Evolutionary conservation across 495 filamentous ascomycete species (phyloP), one percentile per base, ranked within the genome.

Genomic region (Aspergillus homomorphus): DNA sequence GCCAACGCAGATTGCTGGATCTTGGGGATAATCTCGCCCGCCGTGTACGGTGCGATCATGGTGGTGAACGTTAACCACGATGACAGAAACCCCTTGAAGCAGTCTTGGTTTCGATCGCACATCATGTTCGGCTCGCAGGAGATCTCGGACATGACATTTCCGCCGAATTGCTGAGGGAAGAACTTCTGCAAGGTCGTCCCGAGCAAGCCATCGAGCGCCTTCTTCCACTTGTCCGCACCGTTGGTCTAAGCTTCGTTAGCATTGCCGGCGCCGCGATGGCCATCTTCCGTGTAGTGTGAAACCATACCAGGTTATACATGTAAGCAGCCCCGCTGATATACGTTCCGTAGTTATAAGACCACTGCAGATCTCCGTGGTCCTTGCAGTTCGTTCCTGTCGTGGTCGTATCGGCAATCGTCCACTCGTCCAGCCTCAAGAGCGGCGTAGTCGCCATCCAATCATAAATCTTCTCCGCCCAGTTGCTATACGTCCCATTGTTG

Each of bases 301-400:
- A 22, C 8, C 76, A 54, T 74, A 84, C 83, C 58, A 84, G 66
- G 66, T 92, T 91, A 75, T 87, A 89, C 88, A 93, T 91, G 65
- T 84, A 82, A 18, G 87, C 87, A 5, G 87, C 82, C 14, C 90
- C 90, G 55, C 82, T 82, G 45, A 92, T 76, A 66, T 83, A 90
- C 16, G 88, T 86, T 45, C 84, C 90, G 38, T 87, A 82, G 68
- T 89, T 89, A 73, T 92, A 92, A 1, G 83, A 82, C 86, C 87
- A 92, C 71, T 91, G 87, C 50, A 84, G 77, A 59, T 79, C 69
- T 59, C 85, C 85, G 59, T 85, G 74, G 30, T 80, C 64, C 12
- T 70, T 74, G 72, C 90, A 94, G 43, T 84, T 77, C 20, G 72
- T 62, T 0, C 75, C 69, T 49, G 82, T 77, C 51, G 76, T 78